phyloP scores from a whole-genome alignment of 2,329 filamentous ascomycete species.

The Penicillium sp. region DNA sequence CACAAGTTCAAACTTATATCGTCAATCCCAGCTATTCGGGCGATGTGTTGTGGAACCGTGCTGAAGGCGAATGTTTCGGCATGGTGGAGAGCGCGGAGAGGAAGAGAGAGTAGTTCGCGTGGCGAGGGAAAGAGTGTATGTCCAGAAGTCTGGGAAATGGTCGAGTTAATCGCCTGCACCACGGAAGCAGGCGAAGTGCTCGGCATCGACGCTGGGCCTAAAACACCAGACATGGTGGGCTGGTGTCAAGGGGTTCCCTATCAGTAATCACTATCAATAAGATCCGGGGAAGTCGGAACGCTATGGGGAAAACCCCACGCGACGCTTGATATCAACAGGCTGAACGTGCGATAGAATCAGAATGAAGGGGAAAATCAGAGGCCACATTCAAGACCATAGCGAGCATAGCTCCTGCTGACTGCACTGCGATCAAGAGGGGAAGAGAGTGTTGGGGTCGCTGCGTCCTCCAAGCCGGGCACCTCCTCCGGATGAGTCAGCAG shows the following conservation, averaged over 20 bases:
- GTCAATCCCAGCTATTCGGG: conserved; percentile 29
- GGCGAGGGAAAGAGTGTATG: conserved; percentile 27
- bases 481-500: conserved; percentile 19
- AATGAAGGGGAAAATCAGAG: neutral
- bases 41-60: conserved; percentile 36
- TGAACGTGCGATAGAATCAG: neutral
- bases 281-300: conserved; percentile 19
- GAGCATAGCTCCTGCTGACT: conserved; percentile 18
- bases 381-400: conserved; percentile 7
- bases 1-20: conserved; percentile 27
- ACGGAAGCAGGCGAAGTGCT: conserved; percentile 22
- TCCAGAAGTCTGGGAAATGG: conserved; percentile 16
- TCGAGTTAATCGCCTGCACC: conserved; percentile 22
- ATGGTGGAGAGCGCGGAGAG: conserved; percentile 38
- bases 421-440: conserved; percentile 1
- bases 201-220: conserved; percentile 19
- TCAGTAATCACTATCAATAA: conserved; percentile 2
- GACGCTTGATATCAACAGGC: neutral
- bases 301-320: conserved; percentile 15
- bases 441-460: conserved; percentile 4
- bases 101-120: conserved; percentile 35
- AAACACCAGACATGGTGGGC: conserved; percentile 27
- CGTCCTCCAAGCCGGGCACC: neutral
- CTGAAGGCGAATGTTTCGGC: conserved; percentile 37
- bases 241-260: neutral